Base-by-base conservation (phyloP, 2,329 filamentous ascomycete genomes). In the Xylaria sp. region DNA sequence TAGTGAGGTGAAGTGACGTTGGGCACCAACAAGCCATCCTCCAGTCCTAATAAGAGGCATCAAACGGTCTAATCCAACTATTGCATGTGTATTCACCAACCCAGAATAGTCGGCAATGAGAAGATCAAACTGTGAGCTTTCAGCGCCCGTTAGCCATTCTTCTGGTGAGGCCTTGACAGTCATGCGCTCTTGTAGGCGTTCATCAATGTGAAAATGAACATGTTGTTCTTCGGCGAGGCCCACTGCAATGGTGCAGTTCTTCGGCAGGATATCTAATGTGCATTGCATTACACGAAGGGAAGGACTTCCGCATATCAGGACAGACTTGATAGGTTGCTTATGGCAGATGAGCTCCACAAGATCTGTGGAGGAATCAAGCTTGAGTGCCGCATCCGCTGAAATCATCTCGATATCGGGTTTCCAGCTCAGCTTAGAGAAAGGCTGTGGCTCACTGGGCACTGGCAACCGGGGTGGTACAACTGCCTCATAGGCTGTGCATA, bases 401-500 rank as follows among this genome's bases (percentile, higher is more conserved):
- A 64, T 38, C 4, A 26, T 17, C 28, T 48, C 54, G 13, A 65
- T 26, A 20, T 67, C 61, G 3, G 66, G 68, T 49, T 59, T 66
- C 74, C 74, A 73, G 11, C 59, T 68, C 42, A 63, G 38, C 1
- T 64, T 38, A 23, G 70, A 73, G 58, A 72, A 74, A 15, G 73
- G 71, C 44, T 67, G 59, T 15, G 61, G 38, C 15, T 59, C 59
- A 6, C 46, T 62, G 20, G 59, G 23, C 4, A 58, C 64, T 1
- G 20, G n/a, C n/a, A 48, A 36, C 4, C 62, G 60, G 5, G 66
- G 63, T 6, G 73, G 73, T n/a, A 73, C 48, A 42, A 70, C 75
- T 53, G 75, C 75, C 36, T 77, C 74, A 33, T 75, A 77, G 4
- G 71, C 51, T 15, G 68, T 65, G 44, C 72, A 74, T 53, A 54